Conservation (phyloP, 768 basidiomycete species). For the Crepidotus variabilis region DNA sequence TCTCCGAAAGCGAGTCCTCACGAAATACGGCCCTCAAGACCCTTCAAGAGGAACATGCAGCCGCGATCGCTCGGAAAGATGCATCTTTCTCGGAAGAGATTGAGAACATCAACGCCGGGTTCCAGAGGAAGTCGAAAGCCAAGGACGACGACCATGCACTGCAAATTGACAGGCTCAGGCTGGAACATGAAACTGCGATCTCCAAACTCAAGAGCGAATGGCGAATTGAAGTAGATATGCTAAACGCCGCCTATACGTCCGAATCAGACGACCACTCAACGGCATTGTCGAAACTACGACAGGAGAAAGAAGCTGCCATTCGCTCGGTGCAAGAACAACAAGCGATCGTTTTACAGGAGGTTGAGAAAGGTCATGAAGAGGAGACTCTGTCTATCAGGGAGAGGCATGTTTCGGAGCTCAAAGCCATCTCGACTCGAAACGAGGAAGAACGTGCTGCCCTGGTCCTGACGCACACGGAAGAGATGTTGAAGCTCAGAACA, state of each 20-base stretch:
- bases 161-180: constrained; percentile 56
- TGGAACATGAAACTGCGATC: constrained; percentile 53
- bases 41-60: constrained; percentile 70
- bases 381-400: constrained; percentile 47
- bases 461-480: constrained; percentile 37
- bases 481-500: constrained; percentile 32
- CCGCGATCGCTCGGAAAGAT: constrained; percentile 66
- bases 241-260: constrained; percentile 38
- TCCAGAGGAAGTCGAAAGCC: constrained; percentile 45
- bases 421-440: constrained; percentile 20
- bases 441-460: constrained; percentile 27
- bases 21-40: constrained; percentile 57
- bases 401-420: constrained; percentile 41
- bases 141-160: constrained; percentile 61
- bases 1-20: constrained; percentile 72
- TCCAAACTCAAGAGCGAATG: constrained; percentile 53
- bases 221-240: constrained; percentile 44
- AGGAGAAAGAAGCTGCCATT: constrained; percentile 48
- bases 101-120: constrained; percentile 62
- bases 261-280: constrained; percentile 42
- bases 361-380: constrained; percentile 53
- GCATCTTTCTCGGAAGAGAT: constrained; percentile 59
- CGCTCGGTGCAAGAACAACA: constrained; percentile 53
- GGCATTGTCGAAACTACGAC: constrained; percentile 27
- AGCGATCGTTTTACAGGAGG: constrained; percentile 45